Conservation (phyloP, 768 basidiomycete species). For the Boletus sensibilis region DNA sequence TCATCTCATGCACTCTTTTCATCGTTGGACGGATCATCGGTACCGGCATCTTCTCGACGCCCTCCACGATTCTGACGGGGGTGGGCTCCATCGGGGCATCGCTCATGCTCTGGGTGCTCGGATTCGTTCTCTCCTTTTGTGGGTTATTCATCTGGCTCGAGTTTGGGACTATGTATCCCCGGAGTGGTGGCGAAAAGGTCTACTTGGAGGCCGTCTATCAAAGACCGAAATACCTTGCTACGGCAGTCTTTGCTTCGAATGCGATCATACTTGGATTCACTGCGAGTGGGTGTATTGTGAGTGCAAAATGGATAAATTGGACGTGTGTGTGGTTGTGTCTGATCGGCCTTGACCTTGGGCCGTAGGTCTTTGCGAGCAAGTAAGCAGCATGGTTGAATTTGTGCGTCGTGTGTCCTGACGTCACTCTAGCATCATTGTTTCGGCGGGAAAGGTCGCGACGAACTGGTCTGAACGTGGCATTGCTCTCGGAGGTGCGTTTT, state of each 20-base stretch:
- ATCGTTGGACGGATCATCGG: constrained; percentile 59
- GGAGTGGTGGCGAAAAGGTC: constrained; percentile 62
- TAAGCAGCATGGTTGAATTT: constrained; percentile 1
- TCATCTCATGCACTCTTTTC: constrained; percentile 52
- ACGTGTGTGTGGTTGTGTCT: neutral
- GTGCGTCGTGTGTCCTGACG: neutral
- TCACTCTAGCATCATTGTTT: constrained; percentile 45
- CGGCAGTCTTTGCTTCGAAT: constrained; percentile 48
- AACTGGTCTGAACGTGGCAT: constrained; percentile 60
- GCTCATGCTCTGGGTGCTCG: constrained; percentile 61
- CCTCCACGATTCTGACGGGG: constrained; percentile 52
- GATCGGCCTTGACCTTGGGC: neutral
- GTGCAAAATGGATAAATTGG: constrained; percentile 8
- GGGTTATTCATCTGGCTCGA: constrained; percentile 64
- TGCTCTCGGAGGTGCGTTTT: constrained; percentile 48
- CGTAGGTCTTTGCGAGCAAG: constrained; percentile 36
- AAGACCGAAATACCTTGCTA: constrained; percentile 46
- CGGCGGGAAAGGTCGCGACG: constrained; percentile 40
- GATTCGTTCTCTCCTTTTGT: constrained; percentile 55
- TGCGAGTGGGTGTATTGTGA: constrained; percentile 47
- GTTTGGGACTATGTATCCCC: constrained; percentile 60
- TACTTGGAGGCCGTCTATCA: constrained; percentile 57
- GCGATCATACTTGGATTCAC: constrained; percentile 47
- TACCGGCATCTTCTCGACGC: constrained; percentile 61
- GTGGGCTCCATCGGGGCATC: constrained; percentile 61